Evolutionary conservation across 768 basidiomycete genomes (phyloP).

Genomic region (Mycena pura): DNA sequence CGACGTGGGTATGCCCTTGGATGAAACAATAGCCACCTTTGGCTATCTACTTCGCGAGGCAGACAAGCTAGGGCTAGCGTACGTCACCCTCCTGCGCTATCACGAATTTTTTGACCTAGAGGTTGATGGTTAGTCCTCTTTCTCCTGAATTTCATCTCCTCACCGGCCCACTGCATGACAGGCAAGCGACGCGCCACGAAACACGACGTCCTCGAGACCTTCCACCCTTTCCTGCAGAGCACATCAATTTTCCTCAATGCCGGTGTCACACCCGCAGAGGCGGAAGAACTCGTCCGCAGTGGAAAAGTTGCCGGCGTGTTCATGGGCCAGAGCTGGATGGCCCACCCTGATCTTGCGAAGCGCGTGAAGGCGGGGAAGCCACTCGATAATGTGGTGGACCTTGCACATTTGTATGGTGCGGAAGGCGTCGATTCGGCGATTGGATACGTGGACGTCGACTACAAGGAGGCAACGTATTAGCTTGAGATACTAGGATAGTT

Average conservation of each 20-base stretch:
- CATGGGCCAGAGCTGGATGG: conserved; percentile 35
- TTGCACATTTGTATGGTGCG: conserved; percentile 27
- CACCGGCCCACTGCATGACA: too few species aligned
- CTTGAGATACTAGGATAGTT: too few species aligned
- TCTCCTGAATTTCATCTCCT: too few species aligned
- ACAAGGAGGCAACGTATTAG: conserved; percentile 17
- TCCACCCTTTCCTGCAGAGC: conserved; percentile 30
- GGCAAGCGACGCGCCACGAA: conserved; percentile 32
- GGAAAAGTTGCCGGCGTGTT: conserved; percentile 35
- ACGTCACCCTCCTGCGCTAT: too few species aligned
- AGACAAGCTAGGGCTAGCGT: too few species aligned
- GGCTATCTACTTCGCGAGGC: too few species aligned
- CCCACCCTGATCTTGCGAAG: conserved; percentile 37
- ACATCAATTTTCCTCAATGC: conserved; percentile 32
- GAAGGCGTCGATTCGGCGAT: conserved; percentile 18
- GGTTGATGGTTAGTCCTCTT: too few species aligned
- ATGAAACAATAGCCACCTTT: too few species aligned
- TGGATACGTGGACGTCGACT: conserved; percentile 35
- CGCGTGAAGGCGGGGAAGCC: conserved; percentile 32
- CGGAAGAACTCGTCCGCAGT: conserved; percentile 28
- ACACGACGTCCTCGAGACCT: conserved; percentile 37
- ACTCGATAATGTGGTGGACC: conserved; percentile 29
- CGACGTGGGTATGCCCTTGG: too few species aligned
- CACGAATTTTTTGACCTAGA: too few species aligned
- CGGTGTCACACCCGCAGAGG: conserved; percentile 33